Conservation (phyloP, 768 basidiomycete species). For the Cystofilobasidium capitatum region DNA sequence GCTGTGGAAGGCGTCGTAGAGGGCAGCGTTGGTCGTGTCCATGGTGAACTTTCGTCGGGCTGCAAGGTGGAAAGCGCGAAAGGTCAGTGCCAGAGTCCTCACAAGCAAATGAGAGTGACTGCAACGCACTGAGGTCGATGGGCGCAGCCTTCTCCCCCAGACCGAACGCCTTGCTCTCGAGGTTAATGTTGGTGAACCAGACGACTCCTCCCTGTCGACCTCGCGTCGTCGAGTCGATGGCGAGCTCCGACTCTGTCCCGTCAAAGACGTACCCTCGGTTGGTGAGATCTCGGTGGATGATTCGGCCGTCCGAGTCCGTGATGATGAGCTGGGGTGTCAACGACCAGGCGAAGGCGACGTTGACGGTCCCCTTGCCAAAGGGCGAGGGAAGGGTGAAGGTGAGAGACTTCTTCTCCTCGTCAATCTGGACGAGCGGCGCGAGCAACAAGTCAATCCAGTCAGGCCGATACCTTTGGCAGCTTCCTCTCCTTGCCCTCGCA, state of each 20-base stretch:
- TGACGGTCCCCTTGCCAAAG: neutral
- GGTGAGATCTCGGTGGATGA: conserved; percentile 12
- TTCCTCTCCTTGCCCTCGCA: too few species aligned
- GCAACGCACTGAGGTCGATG: neutral
- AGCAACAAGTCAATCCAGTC: too few species aligned
- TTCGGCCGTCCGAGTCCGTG: conserved; percentile 6
- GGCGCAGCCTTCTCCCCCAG: conserved; percentile 21
- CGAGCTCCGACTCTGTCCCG: too few species aligned
- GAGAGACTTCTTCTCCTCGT: neutral
- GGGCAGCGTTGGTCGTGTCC: too few species aligned
- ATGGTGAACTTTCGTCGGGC: too few species aligned
- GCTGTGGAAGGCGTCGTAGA: conserved; percentile 1
- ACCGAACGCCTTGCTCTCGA: neutral
- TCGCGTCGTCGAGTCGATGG: neutral
- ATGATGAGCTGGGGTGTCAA: neutral
- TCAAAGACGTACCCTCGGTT: conserved; percentile 1
- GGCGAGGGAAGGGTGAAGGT: conserved; percentile 7
- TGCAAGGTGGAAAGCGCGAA: too few species aligned
- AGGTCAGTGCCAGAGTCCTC: too few species aligned
- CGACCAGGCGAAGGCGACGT: neutral
- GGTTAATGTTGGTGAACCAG: neutral
- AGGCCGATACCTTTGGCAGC: too few species aligned
- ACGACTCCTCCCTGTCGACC: conserved; percentile 4
- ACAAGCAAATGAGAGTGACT: too few species aligned
- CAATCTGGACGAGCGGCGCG: neutral